Conservation (phyloP, 768 basidiomycete species). For the Paxillus rubicundulus region DNA sequence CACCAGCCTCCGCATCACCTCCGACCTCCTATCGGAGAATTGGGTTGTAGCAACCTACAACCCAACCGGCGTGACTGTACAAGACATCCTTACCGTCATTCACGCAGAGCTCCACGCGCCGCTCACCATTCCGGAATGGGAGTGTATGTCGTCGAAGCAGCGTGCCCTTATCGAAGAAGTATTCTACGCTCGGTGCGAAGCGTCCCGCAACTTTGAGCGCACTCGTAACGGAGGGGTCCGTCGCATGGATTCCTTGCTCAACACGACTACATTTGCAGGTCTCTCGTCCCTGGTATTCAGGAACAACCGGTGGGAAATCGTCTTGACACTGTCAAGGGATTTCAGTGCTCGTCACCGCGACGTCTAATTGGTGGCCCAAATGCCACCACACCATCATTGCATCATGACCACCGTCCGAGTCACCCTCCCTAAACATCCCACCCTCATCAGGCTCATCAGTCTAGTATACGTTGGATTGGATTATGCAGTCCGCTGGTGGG, state of each 20-base stretch:
- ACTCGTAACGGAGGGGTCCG: slow-evolving; percentile 42
- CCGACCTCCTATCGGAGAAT: slow-evolving; percentile 43
- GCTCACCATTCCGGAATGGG: slow-evolving; percentile 44
- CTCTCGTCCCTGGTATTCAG: slow-evolving; percentile 39
- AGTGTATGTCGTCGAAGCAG: slow-evolving; percentile 40
- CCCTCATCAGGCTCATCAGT: background rate
- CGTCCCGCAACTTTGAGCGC: slow-evolving; percentile 34
- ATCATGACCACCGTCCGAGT: slow-evolving; percentile 3
- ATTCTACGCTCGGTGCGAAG: slow-evolving; percentile 47
- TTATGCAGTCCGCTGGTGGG: background rate
- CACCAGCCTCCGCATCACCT: slow-evolving; percentile 38
- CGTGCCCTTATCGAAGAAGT: slow-evolving; percentile 39
- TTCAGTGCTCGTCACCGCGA: slow-evolving; percentile 8
- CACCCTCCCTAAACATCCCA: background rate
- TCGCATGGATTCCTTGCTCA: slow-evolving; percentile 49
- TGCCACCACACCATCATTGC: background rate
- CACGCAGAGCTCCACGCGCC: slow-evolving; percentile 37
- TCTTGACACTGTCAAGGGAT: slow-evolving; percentile 46
- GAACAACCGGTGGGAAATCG: slow-evolving; percentile 38
- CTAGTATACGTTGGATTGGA: background rate
- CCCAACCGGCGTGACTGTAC: slow-evolving; percentile 46
- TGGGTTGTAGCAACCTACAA: slow-evolving; percentile 45
- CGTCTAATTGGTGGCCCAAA: background rate
- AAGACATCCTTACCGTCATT: slow-evolving; percentile 51
- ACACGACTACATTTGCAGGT: slow-evolving; percentile 52